A percentile compares a stretch with the other conserved stretches of the same genome.
phyloP scores from a whole-genome alignment of 2,329 filamentous ascomycete genomes.

The Alternaria sp. region DNA sequence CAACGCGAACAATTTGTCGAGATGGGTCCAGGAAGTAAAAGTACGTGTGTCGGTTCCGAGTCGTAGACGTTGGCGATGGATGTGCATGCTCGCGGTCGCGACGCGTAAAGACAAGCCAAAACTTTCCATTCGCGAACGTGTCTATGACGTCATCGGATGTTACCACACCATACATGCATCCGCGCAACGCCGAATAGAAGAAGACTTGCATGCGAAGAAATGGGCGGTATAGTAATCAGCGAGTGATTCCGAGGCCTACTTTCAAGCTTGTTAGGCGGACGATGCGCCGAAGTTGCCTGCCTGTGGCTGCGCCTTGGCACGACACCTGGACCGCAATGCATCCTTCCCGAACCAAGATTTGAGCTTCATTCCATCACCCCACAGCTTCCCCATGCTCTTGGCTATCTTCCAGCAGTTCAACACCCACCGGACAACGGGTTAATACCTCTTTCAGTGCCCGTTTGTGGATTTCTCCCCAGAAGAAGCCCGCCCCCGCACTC shows the following conservation, averaged over 20 bases:
- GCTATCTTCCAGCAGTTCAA: background rate
- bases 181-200: background rate
- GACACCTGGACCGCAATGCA: background rate
- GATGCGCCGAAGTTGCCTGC: background rate
- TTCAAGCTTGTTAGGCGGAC: background rate
- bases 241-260: background rate
- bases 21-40: background rate
- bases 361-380: background rate
- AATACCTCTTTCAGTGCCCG: constrained; percentile 6
- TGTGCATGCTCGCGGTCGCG: background rate
- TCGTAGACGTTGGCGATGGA: background rate
- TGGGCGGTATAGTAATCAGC: background rate
- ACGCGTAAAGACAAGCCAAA: background rate
- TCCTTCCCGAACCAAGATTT: background rate
- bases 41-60: background rate
- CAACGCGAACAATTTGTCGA: background rate
- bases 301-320: background rate
- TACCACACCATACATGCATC: background rate
- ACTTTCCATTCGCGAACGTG: background rate
- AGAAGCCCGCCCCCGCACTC: constrained; percentile 29
- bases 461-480: constrained; percentile 24
- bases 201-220: background rate
- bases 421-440: constrained; percentile 8
- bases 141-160: background rate
- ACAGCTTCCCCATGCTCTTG: background rate